phyloP scores from a whole-genome alignment of 2,329 filamentous ascomycete genomes.

The Emmonsia crescens region DNA sequence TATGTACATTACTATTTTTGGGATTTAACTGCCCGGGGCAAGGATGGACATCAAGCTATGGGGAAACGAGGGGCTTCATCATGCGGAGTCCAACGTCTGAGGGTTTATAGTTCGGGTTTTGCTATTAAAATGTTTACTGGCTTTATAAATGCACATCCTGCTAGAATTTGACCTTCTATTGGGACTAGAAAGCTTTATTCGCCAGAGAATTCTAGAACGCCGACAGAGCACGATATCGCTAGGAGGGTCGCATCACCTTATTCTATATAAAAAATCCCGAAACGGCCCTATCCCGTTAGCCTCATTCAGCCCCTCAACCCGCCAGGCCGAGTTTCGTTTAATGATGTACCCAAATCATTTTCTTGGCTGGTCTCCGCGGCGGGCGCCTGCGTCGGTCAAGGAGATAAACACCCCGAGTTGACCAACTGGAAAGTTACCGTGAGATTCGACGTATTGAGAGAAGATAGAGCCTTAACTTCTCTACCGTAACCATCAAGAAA shows the following conservation, averaged over 20 bases:
- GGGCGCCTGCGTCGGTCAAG: background rate
- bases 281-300: background rate
- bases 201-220: background rate
- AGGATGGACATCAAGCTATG: background rate
- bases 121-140: background rate
- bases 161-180: background rate
- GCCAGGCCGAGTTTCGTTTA: background rate
- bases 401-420: background rate
- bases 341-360: background rate
- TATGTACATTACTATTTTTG: too few relatives aligned
- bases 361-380: background rate
- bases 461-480: background rate
- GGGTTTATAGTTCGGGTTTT: background rate
- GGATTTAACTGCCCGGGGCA: too few relatives aligned
- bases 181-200: background rate
- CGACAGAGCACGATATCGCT: background rate
- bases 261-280: background rate
- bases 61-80: background rate
- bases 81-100: background rate
- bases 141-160: background rate
- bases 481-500: background rate
- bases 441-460: background rate
- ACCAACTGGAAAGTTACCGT: background rate
- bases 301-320: background rate
- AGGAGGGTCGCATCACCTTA: background rate